Evolutionary conservation across 2,329 filamentous ascomycete species (phyloP).

Genomic region (Apiospora koreana): DNA sequence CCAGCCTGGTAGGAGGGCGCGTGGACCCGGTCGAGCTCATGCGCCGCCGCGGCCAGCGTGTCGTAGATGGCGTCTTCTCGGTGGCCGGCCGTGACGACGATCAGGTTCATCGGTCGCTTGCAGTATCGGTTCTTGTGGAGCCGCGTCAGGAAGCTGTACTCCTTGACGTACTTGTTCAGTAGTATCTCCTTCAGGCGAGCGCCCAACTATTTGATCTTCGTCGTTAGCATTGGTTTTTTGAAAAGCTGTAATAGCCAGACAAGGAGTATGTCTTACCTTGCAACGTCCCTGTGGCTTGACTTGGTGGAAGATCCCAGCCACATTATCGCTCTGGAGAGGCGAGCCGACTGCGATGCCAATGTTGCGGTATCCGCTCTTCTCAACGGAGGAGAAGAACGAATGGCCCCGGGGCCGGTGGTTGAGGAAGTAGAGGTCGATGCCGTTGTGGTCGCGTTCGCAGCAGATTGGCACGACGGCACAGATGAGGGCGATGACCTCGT

Average conservation of each 20-base stretch:
- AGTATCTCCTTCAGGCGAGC: background rate
- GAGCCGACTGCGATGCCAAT: conserved; percentile 23
- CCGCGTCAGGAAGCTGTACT: conserved; percentile 13
- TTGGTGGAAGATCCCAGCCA: conserved; percentile 27
- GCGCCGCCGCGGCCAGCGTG: conserved; percentile 47
- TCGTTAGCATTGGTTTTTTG: no score
- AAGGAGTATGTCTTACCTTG: no score
- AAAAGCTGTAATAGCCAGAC: no score
- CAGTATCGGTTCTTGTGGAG: background rate
- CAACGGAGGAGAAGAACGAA: conserved; percentile 7
- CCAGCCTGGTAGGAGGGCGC: conserved; percentile 70
- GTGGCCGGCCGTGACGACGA: conserved; percentile 71
- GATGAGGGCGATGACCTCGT: conserved; percentile 62
- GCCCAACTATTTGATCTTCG: background rate
- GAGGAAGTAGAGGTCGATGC: conserved; percentile 73
- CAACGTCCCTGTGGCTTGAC: conserved; percentile 16
- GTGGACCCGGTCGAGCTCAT: conserved; percentile 59
- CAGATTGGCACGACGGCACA: conserved; percentile 68
- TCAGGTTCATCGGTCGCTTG: conserved; percentile 67
- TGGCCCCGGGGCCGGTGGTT: conserved; percentile 49
- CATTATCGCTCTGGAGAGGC: conserved; percentile 23
- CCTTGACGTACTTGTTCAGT: conserved; percentile 18
- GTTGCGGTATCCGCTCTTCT: conserved; percentile 23
- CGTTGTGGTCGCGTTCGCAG: conserved; percentile 64
- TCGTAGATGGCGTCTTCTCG: conserved; percentile 66